Base-by-base conservation (phyloP, 257 asterid genomes). In the Capsicum pubescens region DNA sequence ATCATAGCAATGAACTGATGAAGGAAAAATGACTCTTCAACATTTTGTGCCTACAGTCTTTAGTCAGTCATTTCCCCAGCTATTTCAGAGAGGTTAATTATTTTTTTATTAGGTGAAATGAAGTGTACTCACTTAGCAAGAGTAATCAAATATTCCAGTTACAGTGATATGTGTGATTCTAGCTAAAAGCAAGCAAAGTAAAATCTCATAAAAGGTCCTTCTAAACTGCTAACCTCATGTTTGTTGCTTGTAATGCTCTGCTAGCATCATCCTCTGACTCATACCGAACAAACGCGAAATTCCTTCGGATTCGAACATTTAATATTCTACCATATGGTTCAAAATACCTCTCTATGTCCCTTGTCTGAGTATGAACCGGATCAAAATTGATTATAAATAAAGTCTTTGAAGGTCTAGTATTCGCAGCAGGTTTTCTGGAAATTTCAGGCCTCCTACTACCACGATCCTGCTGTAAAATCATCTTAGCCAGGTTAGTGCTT, bases 341-440 rank as follows among this genome's bases (percentile, higher is more conserved):
- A 84, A 95, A 95, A 86, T 93, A 95, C 88, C 87, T 93, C 87
- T 95, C 98, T 59, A 95, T 84, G 87, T 95, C 97, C 82, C 94
- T 91, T 85, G 95, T 91, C 91, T 94, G 92, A 39, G 99, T 95
- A 84, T 89, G 84, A 83, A 90, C 82, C 39, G 99, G 98, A 86
- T 95, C 98, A 39, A 95, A 95, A 92, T 95, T 94, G 67, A 94
- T 94, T 58, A 95, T 95, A 67, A 95, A 94, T 89, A 95, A 85
- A 9, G 98, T 95, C 87, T 93, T 94, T 61, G 98, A 93, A 84
- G 99, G 99, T 87, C 81, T 92, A 69, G 97, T 39, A 86, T 83
- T 89, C 83, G 90, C 90, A 63, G 97, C 86, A 69, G 97, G 88
- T 87, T 82, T 94, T 88, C 86, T 89, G 46, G 95, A 92, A 89